These are phyloP conservation scores for Coriolopsis trogii DNA, from an alignment of 1,284 basidiomycete species.

Conservation along the genomic window DNA sequence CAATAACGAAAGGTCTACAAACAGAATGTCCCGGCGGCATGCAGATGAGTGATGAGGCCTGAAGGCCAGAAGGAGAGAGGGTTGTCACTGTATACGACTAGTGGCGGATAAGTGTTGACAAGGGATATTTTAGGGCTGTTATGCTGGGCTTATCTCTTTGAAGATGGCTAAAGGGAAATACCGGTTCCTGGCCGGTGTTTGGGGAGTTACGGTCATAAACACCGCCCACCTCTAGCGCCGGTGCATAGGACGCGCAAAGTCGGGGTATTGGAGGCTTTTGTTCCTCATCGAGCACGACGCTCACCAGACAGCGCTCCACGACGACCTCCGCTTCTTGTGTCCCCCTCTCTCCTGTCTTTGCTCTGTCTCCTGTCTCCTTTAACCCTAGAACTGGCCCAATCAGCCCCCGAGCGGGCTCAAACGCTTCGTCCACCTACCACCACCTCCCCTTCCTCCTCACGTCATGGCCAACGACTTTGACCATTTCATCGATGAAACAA, in stretches of 20 bases:
- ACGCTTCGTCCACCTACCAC: conserved; percentile 11
- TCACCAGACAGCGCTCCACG: conserved; percentile 10
- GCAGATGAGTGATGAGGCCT: no score
- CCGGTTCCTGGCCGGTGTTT: no score
- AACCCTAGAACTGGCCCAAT: conserved; percentile 3
- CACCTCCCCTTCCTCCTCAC: background rate
- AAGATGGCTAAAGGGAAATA: no score
- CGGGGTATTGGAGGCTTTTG: conserved; percentile 8
- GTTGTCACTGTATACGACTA: no score
- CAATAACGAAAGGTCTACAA: background rate
- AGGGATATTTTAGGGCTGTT: no score
- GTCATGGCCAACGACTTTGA: conserved; percentile 27
- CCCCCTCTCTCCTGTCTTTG: background rate
- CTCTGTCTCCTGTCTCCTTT: conserved; percentile 1
- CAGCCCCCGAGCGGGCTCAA: conserved; percentile 22
- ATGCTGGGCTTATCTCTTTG: no score
- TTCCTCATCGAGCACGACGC: conserved; percentile 21
- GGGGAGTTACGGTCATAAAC: no score
- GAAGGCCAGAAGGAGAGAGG: no score
- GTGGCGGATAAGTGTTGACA: no score
- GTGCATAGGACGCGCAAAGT: background rate
- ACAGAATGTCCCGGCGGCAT: no score
- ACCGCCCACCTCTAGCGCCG: background rate
- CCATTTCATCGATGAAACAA: conserved; percentile 33
- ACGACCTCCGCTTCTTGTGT: background rate